Base-by-base conservation (phyloP, 129 eudicot species). In the Flaveria linearis region DNA sequence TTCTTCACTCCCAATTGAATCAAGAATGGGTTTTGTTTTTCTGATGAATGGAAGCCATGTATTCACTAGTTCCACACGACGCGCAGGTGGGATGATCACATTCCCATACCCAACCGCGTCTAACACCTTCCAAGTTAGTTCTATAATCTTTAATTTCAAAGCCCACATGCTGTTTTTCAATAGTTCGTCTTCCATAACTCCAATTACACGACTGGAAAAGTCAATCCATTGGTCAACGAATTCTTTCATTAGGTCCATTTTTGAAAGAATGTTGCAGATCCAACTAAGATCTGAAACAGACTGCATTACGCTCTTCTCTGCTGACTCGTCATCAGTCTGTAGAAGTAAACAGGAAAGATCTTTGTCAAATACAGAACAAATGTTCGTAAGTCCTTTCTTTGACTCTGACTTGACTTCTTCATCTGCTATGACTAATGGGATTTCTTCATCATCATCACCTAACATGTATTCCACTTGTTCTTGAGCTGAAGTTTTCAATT, bases 401-500 rank as follows among this genome's bases (percentile, higher is more conserved):
- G 87, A 74, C 86, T 87, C 97, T 2, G 61, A 22, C 69, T 79
- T 87, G 14, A 94, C 90, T 58, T 90, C 90, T 50, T 82, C 87
- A 14, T 94, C 97, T 6, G 96, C 74, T 39, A 80, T 78, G 81
- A 90, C 77, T 63, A 88, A 78, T 0, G 89, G 86, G 51, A 84
- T 82, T 12, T 87, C 91, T 45, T 85, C 91, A 46, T 87, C 98
- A 36, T 89, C 96, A 50, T 91, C 93, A 9, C 85, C 93, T 30
- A 94, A 84, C 98, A 94, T 91, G 93, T 84, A 94, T 5, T 91
- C 98, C 7, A 89, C 84, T 78, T 94, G 98, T 74, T 94, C 98
- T 83, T 91, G 98, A 60, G 98, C 98, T 18, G 98, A 94, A 55
- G 76, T 80, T 81, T 53, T 84, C 12, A 89, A 80, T 81, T 91